Base-by-base conservation (phyloP, 2,329 filamentous ascomycete species). In the Cytospora chrysosperma region DNA sequence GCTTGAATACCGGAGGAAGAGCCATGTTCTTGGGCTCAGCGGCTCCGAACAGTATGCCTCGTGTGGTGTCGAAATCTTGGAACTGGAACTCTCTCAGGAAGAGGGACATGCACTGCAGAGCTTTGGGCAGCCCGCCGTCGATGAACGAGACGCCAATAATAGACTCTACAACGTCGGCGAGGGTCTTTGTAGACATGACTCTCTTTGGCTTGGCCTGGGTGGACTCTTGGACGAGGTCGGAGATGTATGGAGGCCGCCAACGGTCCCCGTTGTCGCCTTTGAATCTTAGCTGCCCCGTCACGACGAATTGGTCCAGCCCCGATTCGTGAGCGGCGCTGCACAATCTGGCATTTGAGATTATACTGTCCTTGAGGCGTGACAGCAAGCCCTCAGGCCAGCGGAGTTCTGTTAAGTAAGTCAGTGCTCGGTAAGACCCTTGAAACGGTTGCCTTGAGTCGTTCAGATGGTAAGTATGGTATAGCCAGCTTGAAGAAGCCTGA, bases 151-250 rank as follows among this genome's bases (percentile, higher is more conserved):
- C 90, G 1, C 92, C 94, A 24, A 97, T 88, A 0, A 97, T 79
- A 0, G 93, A 85, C 67, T 98, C 94, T 0, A 97, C 83, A 0
- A 97, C 88, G 70, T 98, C 94, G 4, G 94, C 94, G 9, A 97
- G 82, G 0, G 85, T 85, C 72, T 98, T 98, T 1, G 87, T 89
- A 0, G 91, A 89, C 34, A 93, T 72, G 17, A 72, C 70, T 7
- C 80, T 75, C 53, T 70, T 75, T 56, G 37, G 17, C 4, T 17
- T 28, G 34, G 28, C 27, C 40, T 26, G 7, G 58, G 40, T 1
- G 27, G n/a, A 54, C 65, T 61, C 63, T 3, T 71, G 54, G 3
- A 76, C 58, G n/a, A 75, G 65, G 6, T 76, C 71, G 3, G 79
- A 74, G 3, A 80, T 77, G 67, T 90, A 89, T 0, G 83, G 75